A percentile compares a stretch with the other conserved stretches of the same genome.
phyloP scores from a whole-genome alignment of 805 yeast genomes.

The Limtongozyma cylindracea region DNA sequence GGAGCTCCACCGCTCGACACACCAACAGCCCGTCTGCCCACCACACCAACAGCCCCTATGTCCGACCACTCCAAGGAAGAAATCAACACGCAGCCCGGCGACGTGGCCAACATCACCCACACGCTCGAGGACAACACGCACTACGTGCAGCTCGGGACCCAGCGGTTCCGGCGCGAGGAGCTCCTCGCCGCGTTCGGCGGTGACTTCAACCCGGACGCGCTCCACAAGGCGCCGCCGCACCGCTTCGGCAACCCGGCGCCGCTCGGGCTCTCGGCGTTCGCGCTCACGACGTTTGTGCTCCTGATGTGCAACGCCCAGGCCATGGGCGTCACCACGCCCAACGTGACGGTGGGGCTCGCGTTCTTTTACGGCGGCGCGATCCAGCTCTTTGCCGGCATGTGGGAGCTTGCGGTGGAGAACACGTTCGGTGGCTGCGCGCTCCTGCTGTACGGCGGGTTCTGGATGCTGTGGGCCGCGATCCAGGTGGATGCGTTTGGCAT shows the following conservation, averaged over 20 bases:
- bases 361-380: slow-evolving; percentile 37
- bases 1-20: no score
- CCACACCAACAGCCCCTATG: no score
- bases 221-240: slow-evolving; percentile 18
- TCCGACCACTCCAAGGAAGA: no score
- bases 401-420: slow-evolving; percentile 39
- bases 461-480: slow-evolving; percentile 41
- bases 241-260: slow-evolving; percentile 35
- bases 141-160: slow-evolving; percentile 16
- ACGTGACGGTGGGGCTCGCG: slow-evolving; percentile 29
- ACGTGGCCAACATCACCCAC: no score
- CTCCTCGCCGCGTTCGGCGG: slow-evolving; percentile 43
- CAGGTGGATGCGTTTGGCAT: slow-evolving; percentile 35
- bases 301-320: slow-evolving; percentile 30
- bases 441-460: slow-evolving; percentile 40
- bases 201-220: slow-evolving; percentile 16
- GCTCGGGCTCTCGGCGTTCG: slow-evolving; percentile 33
- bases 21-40: no score
- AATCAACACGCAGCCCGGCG: no score
- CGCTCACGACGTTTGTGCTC: slow-evolving; percentile 33
- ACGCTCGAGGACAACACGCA: no score
- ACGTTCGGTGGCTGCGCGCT: slow-evolving; percentile 46
- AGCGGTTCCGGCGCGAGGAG: slow-evolving; percentile 22
- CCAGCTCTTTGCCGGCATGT: slow-evolving; percentile 37
- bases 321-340: slow-evolving; percentile 22